A percentile compares a stretch with the other conserved stretches of the same genome.
phyloP scores from a whole-genome alignment of 495 filamentous ascomycete species.

The Pseudoneurospora amorphoporcata region DNA sequence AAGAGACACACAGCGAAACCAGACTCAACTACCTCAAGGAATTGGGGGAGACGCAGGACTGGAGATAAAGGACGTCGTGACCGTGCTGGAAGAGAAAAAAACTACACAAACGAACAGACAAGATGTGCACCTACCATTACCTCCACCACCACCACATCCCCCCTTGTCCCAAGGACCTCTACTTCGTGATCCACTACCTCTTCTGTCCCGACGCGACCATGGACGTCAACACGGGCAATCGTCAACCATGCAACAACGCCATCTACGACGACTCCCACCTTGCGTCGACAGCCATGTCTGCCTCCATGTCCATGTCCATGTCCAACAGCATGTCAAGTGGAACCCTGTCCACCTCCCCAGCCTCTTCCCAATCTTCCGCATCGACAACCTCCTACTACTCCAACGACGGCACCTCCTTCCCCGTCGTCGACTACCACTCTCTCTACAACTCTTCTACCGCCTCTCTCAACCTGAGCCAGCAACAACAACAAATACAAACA shows the following conservation, averaged over 20 bases:
- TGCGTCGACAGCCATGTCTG: neutral
- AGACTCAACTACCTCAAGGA: too few species aligned
- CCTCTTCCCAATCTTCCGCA: neutral
- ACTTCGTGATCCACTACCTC: slow-evolving; percentile 30
- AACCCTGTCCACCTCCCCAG: neutral
- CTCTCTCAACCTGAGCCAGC: neutral
- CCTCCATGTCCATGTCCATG: neutral
- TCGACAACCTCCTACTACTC: neutral
- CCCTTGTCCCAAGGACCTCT: slow-evolving; percentile 27
- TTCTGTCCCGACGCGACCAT: slow-evolving; percentile 25
- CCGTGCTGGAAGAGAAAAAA: neutral
- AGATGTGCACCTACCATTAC: slow-evolving; percentile 14
- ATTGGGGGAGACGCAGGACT: too few species aligned
- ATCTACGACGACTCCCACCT: slow-evolving; percentile 15
- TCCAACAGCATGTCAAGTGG: neutral
- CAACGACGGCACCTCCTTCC: neutral
- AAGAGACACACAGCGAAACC: too few species aligned
- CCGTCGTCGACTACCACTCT: neutral
- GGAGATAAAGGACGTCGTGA: neutral
- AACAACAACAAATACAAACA: slow-evolving; percentile 1
- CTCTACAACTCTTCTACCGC: neutral
- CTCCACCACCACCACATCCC: slow-evolving; percentile 26
- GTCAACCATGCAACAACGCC: slow-evolving; percentile 10
- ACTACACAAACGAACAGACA: neutral
- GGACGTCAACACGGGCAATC: slow-evolving; percentile 10